phyloP scores from a whole-genome alignment of 768 basidiomycete species.

The Russula emetica region DNA sequence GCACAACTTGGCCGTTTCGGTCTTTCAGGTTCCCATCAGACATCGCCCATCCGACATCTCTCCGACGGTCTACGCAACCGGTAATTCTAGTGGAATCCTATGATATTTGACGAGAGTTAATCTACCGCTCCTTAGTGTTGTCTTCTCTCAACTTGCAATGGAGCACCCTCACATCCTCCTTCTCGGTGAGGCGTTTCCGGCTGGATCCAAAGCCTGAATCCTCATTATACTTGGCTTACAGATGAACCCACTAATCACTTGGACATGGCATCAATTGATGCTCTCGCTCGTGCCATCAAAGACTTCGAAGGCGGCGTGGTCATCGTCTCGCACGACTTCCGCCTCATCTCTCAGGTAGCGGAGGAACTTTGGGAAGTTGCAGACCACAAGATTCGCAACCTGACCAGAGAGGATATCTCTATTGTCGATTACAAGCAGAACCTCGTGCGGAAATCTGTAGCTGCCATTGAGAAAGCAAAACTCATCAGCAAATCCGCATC shows the following conservation, averaged over 20 bases:
- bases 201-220: neutral
- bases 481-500: constrained; percentile 80
- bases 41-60: constrained; percentile 86
- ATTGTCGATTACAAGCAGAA: constrained; percentile 93
- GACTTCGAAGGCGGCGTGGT: constrained; percentile 97
- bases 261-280: constrained; percentile 98
- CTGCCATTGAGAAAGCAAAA: constrained; percentile 89
- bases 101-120: constrained; percentile 22
- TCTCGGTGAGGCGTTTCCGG: constrained; percentile 48
- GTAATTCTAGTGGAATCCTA: constrained; percentile 40
- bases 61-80: constrained; percentile 96
- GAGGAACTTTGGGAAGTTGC: constrained; percentile 99
- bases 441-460: constrained; percentile 74
- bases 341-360: constrained; percentile 95
- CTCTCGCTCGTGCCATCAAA: constrained; percentile 91
- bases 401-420: constrained; percentile 85
- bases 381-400: constrained; percentile 85
- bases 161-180: constrained; percentile 95
- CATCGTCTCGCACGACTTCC: constrained; percentile 99
- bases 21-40: constrained; percentile 90
- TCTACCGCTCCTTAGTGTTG: constrained; percentile 52
- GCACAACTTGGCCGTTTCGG: constrained; percentile 95
- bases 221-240: constrained; percentile 29
- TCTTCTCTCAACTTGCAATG: constrained; percentile 95
- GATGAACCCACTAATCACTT: constrained; percentile 97